phyloP scores from a whole-genome alignment of 73 alveolate species.

The Paramecium sexaurelia region DNA sequence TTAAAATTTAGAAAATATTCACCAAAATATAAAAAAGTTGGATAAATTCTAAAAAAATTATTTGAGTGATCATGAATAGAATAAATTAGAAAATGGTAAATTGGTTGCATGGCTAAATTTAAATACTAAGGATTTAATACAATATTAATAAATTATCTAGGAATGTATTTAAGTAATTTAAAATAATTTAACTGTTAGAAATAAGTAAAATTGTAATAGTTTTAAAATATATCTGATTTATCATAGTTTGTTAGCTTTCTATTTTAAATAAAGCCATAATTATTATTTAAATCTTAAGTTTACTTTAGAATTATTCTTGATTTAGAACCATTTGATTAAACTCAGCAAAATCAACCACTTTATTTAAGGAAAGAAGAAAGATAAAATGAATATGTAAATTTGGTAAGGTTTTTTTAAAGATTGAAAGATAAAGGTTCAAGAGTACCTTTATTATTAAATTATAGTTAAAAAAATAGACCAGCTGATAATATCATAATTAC shows the following conservation, averaged over 20 bases:
- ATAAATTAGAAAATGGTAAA: slow-evolving; percentile 29
- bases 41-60: slow-evolving; percentile 30
- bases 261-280: slow-evolving; percentile 33
- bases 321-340: not conserved
- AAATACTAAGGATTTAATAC: not conserved
- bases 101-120: not conserved
- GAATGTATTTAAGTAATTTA: not conserved
- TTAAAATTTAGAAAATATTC: not conserved
- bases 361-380: not conserved
- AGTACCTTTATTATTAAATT: slow-evolving; percentile 27
- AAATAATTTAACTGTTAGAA: not conserved
- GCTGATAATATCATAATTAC: slow-evolving; percentile 1
- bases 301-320: slow-evolving; percentile 35
- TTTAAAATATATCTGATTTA: slow-evolving; percentile 1
- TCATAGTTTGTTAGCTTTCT: not conserved
- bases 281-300: not conserved
- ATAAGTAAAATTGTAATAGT: not conserved
- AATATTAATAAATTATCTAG: not conserved
- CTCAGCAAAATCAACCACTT: not conserved
- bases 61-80: slow-evolving; percentile 32
- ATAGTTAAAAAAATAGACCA: not conserved
- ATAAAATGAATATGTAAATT: not conserved
- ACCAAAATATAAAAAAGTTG: not conserved
- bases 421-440: slow-evolving; percentile 32
- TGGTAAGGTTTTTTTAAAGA: not conserved